phyloP scores from a whole-genome alignment of 2,329 filamentous ascomycete genomes.

The Botrytis hyacinthi region DNA sequence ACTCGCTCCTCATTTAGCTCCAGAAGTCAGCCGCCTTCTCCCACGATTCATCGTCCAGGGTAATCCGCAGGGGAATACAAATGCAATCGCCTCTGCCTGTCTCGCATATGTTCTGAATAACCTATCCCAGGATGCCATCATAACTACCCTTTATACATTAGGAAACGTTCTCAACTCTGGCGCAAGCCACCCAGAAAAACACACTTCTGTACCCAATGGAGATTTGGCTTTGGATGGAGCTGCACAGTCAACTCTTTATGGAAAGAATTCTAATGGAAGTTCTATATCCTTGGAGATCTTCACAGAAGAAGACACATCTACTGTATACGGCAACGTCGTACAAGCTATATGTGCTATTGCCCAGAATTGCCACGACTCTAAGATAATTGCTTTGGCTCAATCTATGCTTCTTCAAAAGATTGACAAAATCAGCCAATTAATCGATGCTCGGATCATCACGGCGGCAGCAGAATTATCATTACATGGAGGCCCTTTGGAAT shows the following conservation, averaged over 20 bases:
- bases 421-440: conserved; percentile 72
- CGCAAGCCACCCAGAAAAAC: conserved; percentile 48
- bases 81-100: conserved; percentile 77
- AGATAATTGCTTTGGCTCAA: conserved; percentile 88
- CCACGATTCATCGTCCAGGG: conserved; percentile 87
- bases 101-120: conserved; percentile 77
- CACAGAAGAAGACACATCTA: conserved; percentile 74
- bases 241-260: conserved; percentile 49
- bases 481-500: conserved; percentile 75
- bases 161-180: conserved; percentile 88
- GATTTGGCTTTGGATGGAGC: conserved; percentile 53
- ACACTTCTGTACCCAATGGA: conserved; percentile 44
- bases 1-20: conserved; percentile 68
- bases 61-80: conserved; percentile 64
- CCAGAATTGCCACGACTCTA: conserved; percentile 75
- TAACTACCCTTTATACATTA: conserved; percentile 93
- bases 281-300: conserved; percentile 74
- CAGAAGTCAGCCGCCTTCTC: conserved; percentile 73
- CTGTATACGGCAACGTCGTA: conserved; percentile 85
- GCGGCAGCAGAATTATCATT: conserved; percentile 78
- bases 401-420: conserved; percentile 98
- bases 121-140: conserved; percentile 87
- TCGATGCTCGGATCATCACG: conserved; percentile 82
- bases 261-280: conserved; percentile 65
- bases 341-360: conserved; percentile 92